These are phyloP conservation scores for Linnemannia zychae DNA, from an alignment of 192 early-diverging fungal species.

Conservation along the genomic window DNA sequence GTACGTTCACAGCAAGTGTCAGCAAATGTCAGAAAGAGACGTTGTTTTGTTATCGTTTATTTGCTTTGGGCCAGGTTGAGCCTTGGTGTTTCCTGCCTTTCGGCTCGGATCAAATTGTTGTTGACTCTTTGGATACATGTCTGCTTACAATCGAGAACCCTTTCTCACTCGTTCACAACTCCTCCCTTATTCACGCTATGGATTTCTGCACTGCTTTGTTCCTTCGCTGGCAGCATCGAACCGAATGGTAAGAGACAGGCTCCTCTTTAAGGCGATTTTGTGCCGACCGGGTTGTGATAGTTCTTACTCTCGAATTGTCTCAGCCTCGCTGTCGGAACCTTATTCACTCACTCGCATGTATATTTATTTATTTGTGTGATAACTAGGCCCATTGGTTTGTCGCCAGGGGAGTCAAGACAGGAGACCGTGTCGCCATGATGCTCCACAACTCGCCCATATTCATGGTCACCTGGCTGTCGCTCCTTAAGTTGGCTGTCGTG, in stretches of 20 bases:
- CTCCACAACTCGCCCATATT: conserved; percentile 73
- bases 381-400: conserved; percentile 47
- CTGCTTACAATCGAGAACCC: background rate
- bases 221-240: conserved; percentile 33
- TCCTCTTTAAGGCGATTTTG: too few relatives aligned
- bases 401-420: conserved; percentile 19
- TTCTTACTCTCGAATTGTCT: background rate
- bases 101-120: conserved; percentile 25
- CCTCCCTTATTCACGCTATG: background rate
- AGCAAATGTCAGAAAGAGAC: background rate
- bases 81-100: background rate
- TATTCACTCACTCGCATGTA: background rate
- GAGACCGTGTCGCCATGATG: conserved; percentile 66
- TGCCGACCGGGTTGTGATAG: background rate
- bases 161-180: background rate
- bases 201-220: background rate
- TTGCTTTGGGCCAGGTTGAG: background rate
- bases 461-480: conserved; percentile 64
- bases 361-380: background rate
- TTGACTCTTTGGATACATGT: background rate
- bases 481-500: conserved; percentile 68
- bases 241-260: conserved; percentile 29
- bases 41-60: background rate
- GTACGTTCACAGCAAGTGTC: conserved; percentile 27
- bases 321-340: background rate